Conservation (phyloP, 2,329 filamentous ascomycete species). For the Thielaviopsis populi region DNA sequence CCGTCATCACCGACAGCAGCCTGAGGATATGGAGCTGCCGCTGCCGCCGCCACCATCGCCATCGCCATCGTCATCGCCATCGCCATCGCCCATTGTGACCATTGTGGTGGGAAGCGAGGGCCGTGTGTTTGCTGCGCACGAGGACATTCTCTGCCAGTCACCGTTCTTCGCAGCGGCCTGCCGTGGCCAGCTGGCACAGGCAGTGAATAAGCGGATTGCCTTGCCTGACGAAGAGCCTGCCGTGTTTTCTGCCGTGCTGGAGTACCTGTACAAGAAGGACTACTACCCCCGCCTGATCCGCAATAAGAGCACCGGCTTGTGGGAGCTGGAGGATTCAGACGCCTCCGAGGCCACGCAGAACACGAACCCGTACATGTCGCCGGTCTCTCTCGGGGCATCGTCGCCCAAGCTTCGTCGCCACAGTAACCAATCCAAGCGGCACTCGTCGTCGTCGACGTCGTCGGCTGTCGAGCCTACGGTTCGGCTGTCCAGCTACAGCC, state of each 20-base stretch:
- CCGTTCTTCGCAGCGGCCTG: slow-evolving; percentile 66
- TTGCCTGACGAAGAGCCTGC: slow-evolving; percentile 69
- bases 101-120: slow-evolving; percentile 71
- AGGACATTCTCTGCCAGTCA: slow-evolving; percentile 76
- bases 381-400: not conserved
- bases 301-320: slow-evolving; percentile 73
- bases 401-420: not conserved
- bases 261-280: slow-evolving; percentile 94
- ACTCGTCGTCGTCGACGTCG: not conserved
- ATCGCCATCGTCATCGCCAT: too few relatives aligned
- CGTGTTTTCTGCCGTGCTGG: slow-evolving; percentile 83
- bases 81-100: slow-evolving; percentile 62
- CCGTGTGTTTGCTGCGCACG: slow-evolving; percentile 85
- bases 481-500: slow-evolving; percentile 57
- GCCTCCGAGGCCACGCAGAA: slow-evolving; percentile 30
- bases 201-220: slow-evolving; percentile 51
- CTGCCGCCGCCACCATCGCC: not conserved
- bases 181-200: slow-evolving; percentile 55
- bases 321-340: slow-evolving; percentile 65
- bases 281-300: slow-evolving; percentile 83
- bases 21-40: slow-evolving; percentile 28
- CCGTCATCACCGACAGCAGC: slow-evolving; percentile 23
- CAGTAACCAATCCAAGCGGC: not conserved
- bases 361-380: slow-evolving; percentile 33
- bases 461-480: slow-evolving; percentile 49